These are phyloP conservation scores for Rachicladosporium sp. DNA, from an alignment of 2,329 filamentous ascomycete species.

Conservation along the genomic window DNA sequence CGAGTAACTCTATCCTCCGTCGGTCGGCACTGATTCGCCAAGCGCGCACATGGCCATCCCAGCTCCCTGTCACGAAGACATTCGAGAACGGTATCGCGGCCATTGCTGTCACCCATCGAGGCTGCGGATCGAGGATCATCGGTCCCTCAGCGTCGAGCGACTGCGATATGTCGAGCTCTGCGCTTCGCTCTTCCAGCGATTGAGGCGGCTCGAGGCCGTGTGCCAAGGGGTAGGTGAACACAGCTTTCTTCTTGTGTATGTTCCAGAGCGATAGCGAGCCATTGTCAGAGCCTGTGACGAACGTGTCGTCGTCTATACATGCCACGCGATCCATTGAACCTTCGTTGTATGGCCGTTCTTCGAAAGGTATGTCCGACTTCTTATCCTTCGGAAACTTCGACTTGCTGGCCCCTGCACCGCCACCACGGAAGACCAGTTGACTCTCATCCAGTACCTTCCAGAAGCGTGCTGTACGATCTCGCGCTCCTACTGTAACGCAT, in stretches of 20 bases:
- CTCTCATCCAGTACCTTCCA: constrained; percentile 97
- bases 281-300: constrained; percentile 89
- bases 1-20: constrained; percentile 59
- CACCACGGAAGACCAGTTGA: constrained; percentile 87
- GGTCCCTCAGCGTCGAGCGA: constrained; percentile 6
- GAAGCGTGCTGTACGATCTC: constrained; percentile 79
- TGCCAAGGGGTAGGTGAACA: constrained; percentile 66
- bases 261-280: constrained; percentile 80
- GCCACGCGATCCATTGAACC: constrained; percentile 87
- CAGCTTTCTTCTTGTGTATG: constrained; percentile 84
- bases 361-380: constrained; percentile 35
- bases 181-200: constrained; percentile 55
- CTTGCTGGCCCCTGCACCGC: constrained; percentile 35
- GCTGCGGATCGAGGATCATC: constrained; percentile 35
- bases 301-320: constrained; percentile 76
- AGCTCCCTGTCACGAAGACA: constrained; percentile 79
- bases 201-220: constrained; percentile 73
- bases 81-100: constrained; percentile 81
- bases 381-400: constrained; percentile 22
- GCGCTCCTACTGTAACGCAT: constrained; percentile 78
- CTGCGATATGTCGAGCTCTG: constrained; percentile 42
- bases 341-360: constrained; percentile 44
- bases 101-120: constrained; percentile 84
- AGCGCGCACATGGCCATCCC: constrained; percentile 77
- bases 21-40: constrained; percentile 83